Evolutionary conservation across 176 grass and related monocot species (phyloP).

Genomic region (Chrysopogon serrulatus): DNA sequence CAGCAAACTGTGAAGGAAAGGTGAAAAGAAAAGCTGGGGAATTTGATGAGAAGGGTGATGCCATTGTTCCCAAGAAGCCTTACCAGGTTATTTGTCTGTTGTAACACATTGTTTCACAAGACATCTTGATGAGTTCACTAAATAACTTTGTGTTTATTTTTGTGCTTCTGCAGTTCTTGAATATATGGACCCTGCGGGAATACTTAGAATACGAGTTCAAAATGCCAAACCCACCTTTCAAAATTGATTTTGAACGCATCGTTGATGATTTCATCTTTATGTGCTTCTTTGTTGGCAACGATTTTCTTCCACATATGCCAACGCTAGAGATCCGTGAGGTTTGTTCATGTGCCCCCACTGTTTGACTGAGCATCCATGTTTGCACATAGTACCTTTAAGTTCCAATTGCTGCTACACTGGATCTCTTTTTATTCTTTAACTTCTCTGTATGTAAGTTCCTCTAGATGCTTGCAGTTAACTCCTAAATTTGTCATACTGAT

Average conservation of each 20-base stretch:
- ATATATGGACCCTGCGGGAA: constrained; percentile 98
- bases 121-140: neutral
- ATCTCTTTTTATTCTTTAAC: constrained; percentile 1
- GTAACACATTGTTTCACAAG: neutral
- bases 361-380: constrained; percentile 9
- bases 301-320: constrained; percentile 99
- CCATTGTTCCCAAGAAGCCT: constrained; percentile 74
- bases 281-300: constrained; percentile 99
- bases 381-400: neutral
- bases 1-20: constrained; percentile 88
- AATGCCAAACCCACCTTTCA: constrained; percentile 81
- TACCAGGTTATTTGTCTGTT: constrained; percentile 68
- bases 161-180: constrained; percentile 65
- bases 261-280: constrained; percentile 99
- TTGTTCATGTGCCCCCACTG: constrained; percentile 23
- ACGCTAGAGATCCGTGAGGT: constrained; percentile 99
- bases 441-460: neutral
- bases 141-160: neutral
- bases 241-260: constrained; percentile 92
- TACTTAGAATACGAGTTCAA: constrained; percentile 95
- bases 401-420: neutral
- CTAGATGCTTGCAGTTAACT: neutral
- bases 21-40: constrained; percentile 95
- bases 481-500: constrained; percentile 19
- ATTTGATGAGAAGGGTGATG: constrained; percentile 85